Conservation (phyloP, 331 rosid genomes). For the Phaseolus coccineus region DNA sequence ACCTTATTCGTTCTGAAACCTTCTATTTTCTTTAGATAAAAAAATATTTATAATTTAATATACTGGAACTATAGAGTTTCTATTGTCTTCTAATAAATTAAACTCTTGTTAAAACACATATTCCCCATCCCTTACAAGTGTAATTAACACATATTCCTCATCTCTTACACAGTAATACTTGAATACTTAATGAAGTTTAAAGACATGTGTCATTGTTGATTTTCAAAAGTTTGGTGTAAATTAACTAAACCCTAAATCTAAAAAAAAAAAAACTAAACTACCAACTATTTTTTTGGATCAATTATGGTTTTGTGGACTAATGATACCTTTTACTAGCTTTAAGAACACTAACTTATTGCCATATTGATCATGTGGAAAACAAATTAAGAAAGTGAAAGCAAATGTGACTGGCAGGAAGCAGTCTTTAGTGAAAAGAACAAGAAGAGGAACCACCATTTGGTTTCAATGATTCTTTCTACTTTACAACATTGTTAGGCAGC, state of each 20-base stretch:
- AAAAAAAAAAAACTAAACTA: constrained; percentile 8
- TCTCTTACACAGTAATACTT: not conserved
- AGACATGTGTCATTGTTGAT: not conserved
- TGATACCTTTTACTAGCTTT: constrained; percentile 39
- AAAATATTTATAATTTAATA: no score
- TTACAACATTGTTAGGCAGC: constrained; percentile 6
- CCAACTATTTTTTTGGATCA: constrained; percentile 48
- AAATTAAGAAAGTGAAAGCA: constrained; percentile 38
- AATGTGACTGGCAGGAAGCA: constrained; percentile 30
- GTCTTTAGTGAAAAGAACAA: constrained; percentile 32
- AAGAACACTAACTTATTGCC: constrained; percentile 39
- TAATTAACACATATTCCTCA: no score
- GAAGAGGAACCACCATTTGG: constrained; percentile 17
- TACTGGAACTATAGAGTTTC: no score
- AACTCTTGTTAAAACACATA: no score
- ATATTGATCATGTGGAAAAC: constrained; percentile 37
- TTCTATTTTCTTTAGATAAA: no score
- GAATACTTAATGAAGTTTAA: not conserved
- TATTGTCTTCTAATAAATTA: no score
- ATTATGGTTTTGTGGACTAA: constrained; percentile 46
- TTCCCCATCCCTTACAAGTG: no score
- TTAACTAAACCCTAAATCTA: not conserved
- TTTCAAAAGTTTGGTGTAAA: constrained; percentile 24
- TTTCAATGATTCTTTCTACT: constrained; percentile 26
- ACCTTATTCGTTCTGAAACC: no score